phyloP scores from a whole-genome alignment of 2,329 filamentous ascomycete species.

The Trichoderma semiorbis region DNA sequence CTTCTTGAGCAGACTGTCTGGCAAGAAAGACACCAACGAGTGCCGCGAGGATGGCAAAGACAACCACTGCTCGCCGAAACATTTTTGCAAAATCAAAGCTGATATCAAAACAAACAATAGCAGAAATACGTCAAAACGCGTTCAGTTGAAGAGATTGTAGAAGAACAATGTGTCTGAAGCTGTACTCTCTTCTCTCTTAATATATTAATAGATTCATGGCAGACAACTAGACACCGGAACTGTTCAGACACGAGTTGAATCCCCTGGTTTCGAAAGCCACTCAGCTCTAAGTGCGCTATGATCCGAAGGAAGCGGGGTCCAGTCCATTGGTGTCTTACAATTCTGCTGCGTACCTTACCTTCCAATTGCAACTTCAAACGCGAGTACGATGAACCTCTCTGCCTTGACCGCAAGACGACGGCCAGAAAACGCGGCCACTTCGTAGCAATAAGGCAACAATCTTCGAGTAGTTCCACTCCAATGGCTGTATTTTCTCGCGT shows the following conservation, averaged over 20 bases:
- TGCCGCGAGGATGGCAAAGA: not conserved
- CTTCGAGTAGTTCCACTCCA: not conserved
- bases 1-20: not conserved
- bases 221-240: not conserved
- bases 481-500: not conserved
- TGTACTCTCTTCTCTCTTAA: not conserved
- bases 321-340: not conserved
- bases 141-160: not conserved
- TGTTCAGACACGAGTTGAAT: not conserved
- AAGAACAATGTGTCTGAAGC: not conserved
- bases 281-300: not conserved
- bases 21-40: constrained; percentile 1
- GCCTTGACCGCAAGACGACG: not conserved
- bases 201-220: not conserved
- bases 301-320: not conserved
- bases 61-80: not conserved
- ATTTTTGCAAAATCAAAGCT: not conserved
- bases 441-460: not conserved
- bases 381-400: not conserved
- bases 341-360: not conserved
- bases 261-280: not conserved
- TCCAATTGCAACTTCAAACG: not conserved
- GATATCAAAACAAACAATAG: not conserved
- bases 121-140: not conserved
- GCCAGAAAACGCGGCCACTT: not conserved